Base-by-base conservation (phyloP, 1,139 yeast species). In the Scheffersomyces segobiensis region DNA sequence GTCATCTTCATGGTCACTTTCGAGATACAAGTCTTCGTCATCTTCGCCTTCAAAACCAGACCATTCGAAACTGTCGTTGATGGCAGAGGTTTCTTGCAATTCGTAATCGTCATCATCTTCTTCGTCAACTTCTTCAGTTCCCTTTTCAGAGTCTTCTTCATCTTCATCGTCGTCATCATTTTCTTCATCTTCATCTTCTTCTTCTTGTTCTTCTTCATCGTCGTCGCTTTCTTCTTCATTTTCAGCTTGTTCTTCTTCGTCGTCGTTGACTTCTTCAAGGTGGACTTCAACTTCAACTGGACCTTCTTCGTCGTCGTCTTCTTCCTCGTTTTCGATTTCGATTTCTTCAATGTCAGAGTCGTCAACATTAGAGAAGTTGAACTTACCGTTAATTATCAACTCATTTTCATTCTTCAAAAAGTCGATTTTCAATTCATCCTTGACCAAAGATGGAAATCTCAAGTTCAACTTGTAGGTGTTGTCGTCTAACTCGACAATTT, bases 331-430 rank as follows among this genome's bases (percentile, higher is more conserved):
- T 42, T 64, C 71, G 21, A 56, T 62, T 17, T 65, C 71, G 22
- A 61, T 67, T 52, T 71, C 76, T 47, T 55, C 61, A 22, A 69
- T 73, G 32, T 60, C 61, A 51, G 63, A 64, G 50, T 60, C 59
- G 39, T 67, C 68, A 24, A 62, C 61, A 22, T 64, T 69, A 51
- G 68, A 73, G 59, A 77, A 73, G 67, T 77, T 73, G 63, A 80
- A 75, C 65, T 76, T 79, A 52, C 84, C 84, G 55, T 67, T 75
- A 59, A 80, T 71, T 50, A 78, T 71, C 63, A 80, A 76, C 65
- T 80, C 82, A 62, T 80, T 80, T 65, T 78, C 80, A 55, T 70
- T 67, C 67, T 78, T 80, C 64, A 75, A 71, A 67, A 78, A 80
- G 59, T 78, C 77, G 57, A 80, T 71, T 59, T 77, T 77, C 60